Evolutionary conservation across 768 basidiomycete genomes (phyloP).

Genomic region (Naganishia friedmannii): DNA sequence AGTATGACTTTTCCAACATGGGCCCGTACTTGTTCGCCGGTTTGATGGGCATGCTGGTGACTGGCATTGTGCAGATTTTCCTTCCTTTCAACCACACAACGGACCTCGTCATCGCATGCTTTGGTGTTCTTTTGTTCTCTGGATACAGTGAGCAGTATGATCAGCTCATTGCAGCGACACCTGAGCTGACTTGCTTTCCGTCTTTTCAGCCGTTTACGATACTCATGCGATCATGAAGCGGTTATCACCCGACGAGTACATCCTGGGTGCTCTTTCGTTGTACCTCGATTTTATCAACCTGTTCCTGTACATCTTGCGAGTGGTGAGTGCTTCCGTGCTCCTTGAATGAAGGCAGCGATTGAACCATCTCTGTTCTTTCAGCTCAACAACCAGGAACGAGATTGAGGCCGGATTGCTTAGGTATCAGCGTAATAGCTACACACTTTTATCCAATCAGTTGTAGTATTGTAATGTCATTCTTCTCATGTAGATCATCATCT

Average conservation of each 20-base stretch:
- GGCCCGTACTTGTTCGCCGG: slow-evolving; percentile 85
- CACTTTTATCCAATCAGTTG: neutral
- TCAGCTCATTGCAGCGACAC: neutral
- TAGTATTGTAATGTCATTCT: neutral
- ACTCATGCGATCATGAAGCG: slow-evolving; percentile 85
- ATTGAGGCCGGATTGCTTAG: neutral
- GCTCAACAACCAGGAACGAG: slow-evolving; percentile 24
- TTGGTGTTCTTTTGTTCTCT: slow-evolving; percentile 78
- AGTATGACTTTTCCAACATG: slow-evolving; percentile 93
- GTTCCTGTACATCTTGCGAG: slow-evolving; percentile 50
- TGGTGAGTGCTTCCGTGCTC: slow-evolving; percentile 40
- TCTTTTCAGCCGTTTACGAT: slow-evolving; percentile 61
- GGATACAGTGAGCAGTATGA: slow-evolving; percentile 59
- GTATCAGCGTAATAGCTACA: neutral
- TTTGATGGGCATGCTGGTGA: slow-evolving; percentile 74
- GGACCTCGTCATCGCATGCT: slow-evolving; percentile 75
- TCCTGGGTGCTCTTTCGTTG: slow-evolving; percentile 83
- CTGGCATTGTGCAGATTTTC: slow-evolving; percentile 77
- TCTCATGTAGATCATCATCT: too few relatives aligned
- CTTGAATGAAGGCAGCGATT: neutral
- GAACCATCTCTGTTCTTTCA: neutral
- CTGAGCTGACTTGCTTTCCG: neutral
- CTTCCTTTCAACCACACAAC: slow-evolving; percentile 77
- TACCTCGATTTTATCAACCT: slow-evolving; percentile 77
- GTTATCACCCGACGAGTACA: slow-evolving; percentile 88